Percentiles rank a stretch among this genome's conserved stretches.
Conservation (phyloP, 208 protist species). For the Leishmania turanica region DNA sequence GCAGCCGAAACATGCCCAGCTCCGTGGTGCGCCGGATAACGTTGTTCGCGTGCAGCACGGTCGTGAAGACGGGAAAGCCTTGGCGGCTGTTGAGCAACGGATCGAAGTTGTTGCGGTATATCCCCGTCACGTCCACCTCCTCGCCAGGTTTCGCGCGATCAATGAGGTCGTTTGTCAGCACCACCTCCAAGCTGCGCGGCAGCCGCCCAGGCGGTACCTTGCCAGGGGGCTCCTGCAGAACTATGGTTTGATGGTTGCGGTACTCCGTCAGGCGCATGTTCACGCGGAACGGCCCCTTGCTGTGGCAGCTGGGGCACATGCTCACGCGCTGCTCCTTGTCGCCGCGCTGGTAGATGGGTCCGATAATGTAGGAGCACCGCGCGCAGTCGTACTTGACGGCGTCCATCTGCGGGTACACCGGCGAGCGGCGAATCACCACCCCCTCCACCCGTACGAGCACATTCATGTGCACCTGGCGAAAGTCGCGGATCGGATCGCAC, state of each 20-base stretch:
- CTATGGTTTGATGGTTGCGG: slow-evolving; percentile 99
- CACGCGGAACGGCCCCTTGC: slow-evolving; percentile 95
- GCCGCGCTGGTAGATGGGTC: slow-evolving; percentile 91
- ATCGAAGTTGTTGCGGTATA: slow-evolving; percentile 99
- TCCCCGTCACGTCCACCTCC: slow-evolving; percentile 97
- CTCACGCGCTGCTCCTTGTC: slow-evolving; percentile 87
- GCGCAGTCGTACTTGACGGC: slow-evolving; percentile 97
- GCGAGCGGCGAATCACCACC: slow-evolving; percentile 98
- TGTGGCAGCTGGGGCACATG: slow-evolving; percentile 93
- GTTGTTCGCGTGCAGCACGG: slow-evolving; percentile 98
- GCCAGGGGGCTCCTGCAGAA: slow-evolving; percentile 98
- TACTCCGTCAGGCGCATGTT: slow-evolving; percentile 98
- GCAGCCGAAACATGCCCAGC: slow-evolving; percentile 84
- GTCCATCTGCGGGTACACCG: slow-evolving; percentile 98
- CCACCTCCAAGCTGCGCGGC: slow-evolving; percentile 98
- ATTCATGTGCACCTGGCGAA: slow-evolving; percentile 98
- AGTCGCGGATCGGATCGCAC: slow-evolving; percentile 97
- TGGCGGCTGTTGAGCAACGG: slow-evolving; percentile 96
- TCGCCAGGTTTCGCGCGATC: slow-evolving; percentile 98
- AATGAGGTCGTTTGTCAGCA: slow-evolving; percentile 98
- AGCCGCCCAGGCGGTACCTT: slow-evolving; percentile 98
- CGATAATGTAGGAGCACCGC: slow-evolving; percentile 94
- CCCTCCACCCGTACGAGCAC: slow-evolving; percentile 97
- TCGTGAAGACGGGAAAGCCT: slow-evolving; percentile 99
- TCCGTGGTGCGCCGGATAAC: slow-evolving; percentile 93